A percentile compares a stretch with the other conserved stretches of the same genome.
phyloP scores from a whole-genome alignment of 257 asterid species.

The Solanum bukasovii region DNA sequence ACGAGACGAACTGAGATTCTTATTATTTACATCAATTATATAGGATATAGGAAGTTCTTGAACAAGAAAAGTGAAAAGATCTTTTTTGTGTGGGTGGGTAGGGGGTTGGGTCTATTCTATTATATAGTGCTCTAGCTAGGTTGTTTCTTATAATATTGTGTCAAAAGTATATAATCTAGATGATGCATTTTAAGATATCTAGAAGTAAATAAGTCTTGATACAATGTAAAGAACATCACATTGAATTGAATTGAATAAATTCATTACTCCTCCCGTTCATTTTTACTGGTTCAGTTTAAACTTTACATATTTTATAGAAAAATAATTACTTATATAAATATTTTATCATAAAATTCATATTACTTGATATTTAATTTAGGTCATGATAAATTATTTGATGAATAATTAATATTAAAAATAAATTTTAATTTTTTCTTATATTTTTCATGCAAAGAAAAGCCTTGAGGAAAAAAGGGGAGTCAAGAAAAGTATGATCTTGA shows the following conservation, averaged over 20 bases:
- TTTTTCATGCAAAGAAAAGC: slow-evolving; percentile 14
- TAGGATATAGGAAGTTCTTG: not conserved
- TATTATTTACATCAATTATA: not conserved
- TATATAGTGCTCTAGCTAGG: not conserved
- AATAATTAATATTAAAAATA: too few relatives aligned
- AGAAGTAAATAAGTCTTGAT: not conserved
- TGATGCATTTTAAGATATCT: not conserved
- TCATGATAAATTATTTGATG: not conserved
- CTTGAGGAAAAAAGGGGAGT: slow-evolving; percentile 5
- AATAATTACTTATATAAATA: not conserved
- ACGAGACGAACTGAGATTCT: not conserved
- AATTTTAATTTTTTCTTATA: too few relatives aligned
- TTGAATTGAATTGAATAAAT: not conserved
- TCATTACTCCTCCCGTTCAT: too few relatives aligned
- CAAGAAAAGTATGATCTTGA: slow-evolving; percentile 22
- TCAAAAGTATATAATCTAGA: not conserved
- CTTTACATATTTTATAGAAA: too few relatives aligned
- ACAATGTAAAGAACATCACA: not conserved
- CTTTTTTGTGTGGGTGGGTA: not conserved
- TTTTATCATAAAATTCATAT: not conserved
- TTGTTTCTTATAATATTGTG: not conserved
- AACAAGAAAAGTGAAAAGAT: not conserved
- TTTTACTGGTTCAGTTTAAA: not conserved
- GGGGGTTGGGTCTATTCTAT: not conserved
- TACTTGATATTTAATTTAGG: not conserved